Percentiles rank a stretch among this genome's conserved stretches.
Conservation (phyloP, 768 basidiomycete genomes). For the Suillus occidentalis region DNA sequence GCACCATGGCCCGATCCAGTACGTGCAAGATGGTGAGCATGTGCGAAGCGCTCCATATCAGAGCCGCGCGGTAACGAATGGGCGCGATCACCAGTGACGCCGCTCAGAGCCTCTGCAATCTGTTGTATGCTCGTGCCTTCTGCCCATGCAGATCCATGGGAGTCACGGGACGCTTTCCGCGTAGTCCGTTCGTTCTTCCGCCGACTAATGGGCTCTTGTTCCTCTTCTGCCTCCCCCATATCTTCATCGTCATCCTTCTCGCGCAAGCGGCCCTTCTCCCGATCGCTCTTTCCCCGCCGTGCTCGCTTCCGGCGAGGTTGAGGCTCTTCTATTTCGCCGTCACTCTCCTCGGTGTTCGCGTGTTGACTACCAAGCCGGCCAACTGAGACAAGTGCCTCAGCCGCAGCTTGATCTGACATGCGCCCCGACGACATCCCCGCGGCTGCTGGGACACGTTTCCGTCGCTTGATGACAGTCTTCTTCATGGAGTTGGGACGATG, state of each 20-base stretch:
- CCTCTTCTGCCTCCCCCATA: slow-evolving; percentile 46
- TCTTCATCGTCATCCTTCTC: slow-evolving; percentile 47
- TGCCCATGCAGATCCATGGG: slow-evolving; percentile 31
- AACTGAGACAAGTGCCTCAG: slow-evolving; percentile 84
- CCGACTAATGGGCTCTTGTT: slow-evolving; percentile 13
- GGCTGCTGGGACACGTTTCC: slow-evolving; percentile 95
- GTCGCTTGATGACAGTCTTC: slow-evolving; percentile 96
- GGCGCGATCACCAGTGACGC: slow-evolving; percentile 28
- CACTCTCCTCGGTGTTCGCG: slow-evolving; percentile 42
- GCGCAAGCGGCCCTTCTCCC: slow-evolving; percentile 36
- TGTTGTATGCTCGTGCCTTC: slow-evolving; percentile 37
- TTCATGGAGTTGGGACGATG: slow-evolving; percentile 99
- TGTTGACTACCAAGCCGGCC: slow-evolving; percentile 50
- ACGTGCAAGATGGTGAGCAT: slow-evolving; percentile 32
- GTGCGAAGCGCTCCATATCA: slow-evolving; percentile 33
- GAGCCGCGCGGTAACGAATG: slow-evolving; percentile 32
- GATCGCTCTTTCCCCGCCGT: slow-evolving; percentile 39
- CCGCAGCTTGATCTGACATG: slow-evolving; percentile 84
- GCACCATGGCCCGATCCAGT: slow-evolving; percentile 36
- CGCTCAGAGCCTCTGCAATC: slow-evolving; percentile 31
- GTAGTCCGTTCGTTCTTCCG: slow-evolving; percentile 36
- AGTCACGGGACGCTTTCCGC: slow-evolving; percentile 37
- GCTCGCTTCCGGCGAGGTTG: slow-evolving; percentile 63
- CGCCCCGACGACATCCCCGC: slow-evolving; percentile 44
- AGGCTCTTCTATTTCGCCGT: slow-evolving; percentile 39